Evolutionary conservation across 1,284 basidiomycete species (phyloP).

Genomic region (Papiliotrema terrestris): DNA sequence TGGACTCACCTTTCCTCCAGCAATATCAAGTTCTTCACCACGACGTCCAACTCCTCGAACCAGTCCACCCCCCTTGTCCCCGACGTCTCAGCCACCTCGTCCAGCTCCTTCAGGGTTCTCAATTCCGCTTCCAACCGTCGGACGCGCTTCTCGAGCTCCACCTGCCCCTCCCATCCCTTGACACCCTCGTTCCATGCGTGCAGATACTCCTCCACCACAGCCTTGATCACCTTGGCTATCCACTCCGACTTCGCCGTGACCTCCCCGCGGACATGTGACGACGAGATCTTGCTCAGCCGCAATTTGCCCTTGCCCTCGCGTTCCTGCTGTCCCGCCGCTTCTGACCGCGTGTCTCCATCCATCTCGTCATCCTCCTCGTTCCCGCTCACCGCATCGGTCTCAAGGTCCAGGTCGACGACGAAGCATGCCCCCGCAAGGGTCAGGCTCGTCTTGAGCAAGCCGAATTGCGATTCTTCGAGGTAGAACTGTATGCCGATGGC

Average conservation of each 20-base stretch:
- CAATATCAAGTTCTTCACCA: slow-evolving; percentile 7
- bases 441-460: slow-evolving; percentile 32
- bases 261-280: slow-evolving; percentile 30
- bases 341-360: slow-evolving; percentile 7
- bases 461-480: slow-evolving; percentile 45
- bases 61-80: slow-evolving; percentile 15
- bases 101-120: slow-evolving; percentile 33
- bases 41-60: slow-evolving; percentile 35
- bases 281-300: slow-evolving; percentile 30
- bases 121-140: slow-evolving; percentile 27
- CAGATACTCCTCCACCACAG: slow-evolving; percentile 26
- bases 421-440: slow-evolving; percentile 40
- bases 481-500: slow-evolving; percentile 34
- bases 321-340: slow-evolving; percentile 5
- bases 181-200: slow-evolving; percentile 23
- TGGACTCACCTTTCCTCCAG: slow-evolving; percentile 7
- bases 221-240: slow-evolving; percentile 19
- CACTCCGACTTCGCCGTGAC: slow-evolving; percentile 33
- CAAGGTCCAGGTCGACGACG: slow-evolving; percentile 44
- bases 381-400: slow-evolving; percentile 23
- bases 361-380: slow-evolving; percentile 23
- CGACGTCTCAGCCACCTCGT: slow-evolving; percentile 21
- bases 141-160: slow-evolving; percentile 11
- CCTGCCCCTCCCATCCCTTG: not conserved
- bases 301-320: slow-evolving; percentile 21